A percentile compares a stretch with the other conserved stretches of the same genome.
phyloP scores from a whole-genome alignment of 139 green algal species.

The Chlorella sp. region DNA sequence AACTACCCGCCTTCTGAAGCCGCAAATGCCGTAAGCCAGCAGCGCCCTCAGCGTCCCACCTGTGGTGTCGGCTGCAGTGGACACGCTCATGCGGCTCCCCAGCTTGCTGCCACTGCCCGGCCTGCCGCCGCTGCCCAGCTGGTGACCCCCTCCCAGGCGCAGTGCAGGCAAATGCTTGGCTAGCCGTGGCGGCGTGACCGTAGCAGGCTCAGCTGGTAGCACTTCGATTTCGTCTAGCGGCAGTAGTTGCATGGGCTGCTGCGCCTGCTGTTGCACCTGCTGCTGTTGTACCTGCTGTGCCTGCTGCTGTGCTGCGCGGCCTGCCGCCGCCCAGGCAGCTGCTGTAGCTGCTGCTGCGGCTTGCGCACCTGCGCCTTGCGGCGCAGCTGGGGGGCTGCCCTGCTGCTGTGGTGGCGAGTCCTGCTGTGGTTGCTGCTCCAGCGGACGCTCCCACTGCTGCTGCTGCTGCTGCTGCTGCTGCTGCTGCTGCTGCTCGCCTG shows the following conservation, averaged over 20 bases:
- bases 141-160: background rate
- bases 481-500: background rate
- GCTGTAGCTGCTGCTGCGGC: background rate
- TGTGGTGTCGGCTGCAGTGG: constrained; percentile 8
- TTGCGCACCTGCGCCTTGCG: background rate
- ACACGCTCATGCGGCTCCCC: background rate
- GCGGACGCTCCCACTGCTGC: background rate
- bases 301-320: background rate
- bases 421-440: background rate
- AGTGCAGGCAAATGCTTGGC: too few species aligned
- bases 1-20: too few species aligned
- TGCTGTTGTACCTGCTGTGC: background rate
- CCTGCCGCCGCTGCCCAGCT: background rate
- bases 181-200: background rate
- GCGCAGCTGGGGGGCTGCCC: background rate
- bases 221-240: too few species aligned
- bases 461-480: constrained; percentile 10
- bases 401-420: constrained; percentile 6
- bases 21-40: too few species aligned
- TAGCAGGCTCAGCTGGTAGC: background rate
- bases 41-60: background rate
- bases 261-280: background rate
- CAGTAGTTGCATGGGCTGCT: background rate
- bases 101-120: background rate
- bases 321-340: background rate